Evolutionary conservation across 306 rosid genomes (phyloP), one percentile per base, ranked within the genome.

Genomic region (Vicia faba): DNA sequence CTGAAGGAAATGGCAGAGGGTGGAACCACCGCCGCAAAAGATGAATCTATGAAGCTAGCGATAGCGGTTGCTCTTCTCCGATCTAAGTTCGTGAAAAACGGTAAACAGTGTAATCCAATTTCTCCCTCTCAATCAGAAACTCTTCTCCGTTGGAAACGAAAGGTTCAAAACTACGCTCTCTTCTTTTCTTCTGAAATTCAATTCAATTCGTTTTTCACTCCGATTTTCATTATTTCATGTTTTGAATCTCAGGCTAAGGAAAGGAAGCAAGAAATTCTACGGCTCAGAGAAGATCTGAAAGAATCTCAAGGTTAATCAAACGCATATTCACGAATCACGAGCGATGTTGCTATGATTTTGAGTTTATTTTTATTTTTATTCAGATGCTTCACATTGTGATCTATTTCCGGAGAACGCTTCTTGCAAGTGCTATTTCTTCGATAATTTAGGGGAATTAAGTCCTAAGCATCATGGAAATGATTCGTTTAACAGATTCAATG

Each of bases 361-460:
- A 41, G 28, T 35, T 83, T 64, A 67, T 73, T 28, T 26, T 26
- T 12, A 2, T 56, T 59, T 8, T 59, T 59, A 64, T 80, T 44
- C 70, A 93, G 98, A 88, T 78, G 61, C 84, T 50, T 82, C 95
- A 35, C 85, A 80, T 11, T 82, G 82, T 35, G 98, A 89, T 68
- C 76, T 88, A 44, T 85, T 88, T 63, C 89, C 96, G 0, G 85
- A 75, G 56, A 89, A 68, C 60, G 85, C 96, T 33, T 72, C 96
- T 55, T 93, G 98, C 88, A 93, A 86, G 83, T 93, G 98, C 43
- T 89, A 86, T 76, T 93, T 89, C 91, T 89, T 84, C 39, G 86
- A 85, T 19, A 77, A 79, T 66, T 72, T 82, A 81, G 90, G 90
- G 71, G 76, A 81, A 66, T 64, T 66, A 28, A 86, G 76, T 73